Evolutionary conservation across 129 eudicot genomes (phyloP), one percentile per base, ranked within the genome.

Genomic region (Lactuca saligna): DNA sequence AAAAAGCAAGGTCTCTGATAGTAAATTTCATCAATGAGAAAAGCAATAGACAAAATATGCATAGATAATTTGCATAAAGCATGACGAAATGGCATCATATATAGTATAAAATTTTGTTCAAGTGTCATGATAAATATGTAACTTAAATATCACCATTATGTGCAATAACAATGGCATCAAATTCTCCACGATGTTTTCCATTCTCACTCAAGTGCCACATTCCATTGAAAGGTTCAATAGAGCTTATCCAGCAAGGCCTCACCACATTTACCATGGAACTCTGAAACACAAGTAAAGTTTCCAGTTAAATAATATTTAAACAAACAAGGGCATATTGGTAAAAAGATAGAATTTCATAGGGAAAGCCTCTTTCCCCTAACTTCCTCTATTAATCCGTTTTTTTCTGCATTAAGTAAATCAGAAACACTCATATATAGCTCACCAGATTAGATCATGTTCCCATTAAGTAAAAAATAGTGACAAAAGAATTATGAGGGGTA

Each of bases 171-270:
- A 89, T 82, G 13, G 88, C 88, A 70, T 92, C 96, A 72, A 92
- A 92, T 55, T 84, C 79, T 62, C 98, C 98, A 69, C 86, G 79
- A 51, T 84, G 91, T 81, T 88, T 89, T 61, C 95, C 91, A 33
- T 92, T 92, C 86, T 89, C 98, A 66, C 95, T 92, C 79, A 92
- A 77, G 81, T 88, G 86, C 98, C 98, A 92, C 93, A 80, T 86
- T 65, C 98, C 98, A 38, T 92, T 92, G 33, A 73, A 82, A 37
- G 98, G 90, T 76, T 88, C 98, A 44, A 92, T 82, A 75, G 82
- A 70, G 80, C 98, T 92, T 54, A 92, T 85, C 98, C 98, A 92
- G 75, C 91, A 86, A 64, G 96, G 98, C 57, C 98, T 80, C 64
- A 84, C 89, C 76, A 92, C 95, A 61, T 86, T 62, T 73, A 92